Conservation (phyloP, 2,329 filamentous ascomycete species). For the Emmonsiellopsis sp. region DNA sequence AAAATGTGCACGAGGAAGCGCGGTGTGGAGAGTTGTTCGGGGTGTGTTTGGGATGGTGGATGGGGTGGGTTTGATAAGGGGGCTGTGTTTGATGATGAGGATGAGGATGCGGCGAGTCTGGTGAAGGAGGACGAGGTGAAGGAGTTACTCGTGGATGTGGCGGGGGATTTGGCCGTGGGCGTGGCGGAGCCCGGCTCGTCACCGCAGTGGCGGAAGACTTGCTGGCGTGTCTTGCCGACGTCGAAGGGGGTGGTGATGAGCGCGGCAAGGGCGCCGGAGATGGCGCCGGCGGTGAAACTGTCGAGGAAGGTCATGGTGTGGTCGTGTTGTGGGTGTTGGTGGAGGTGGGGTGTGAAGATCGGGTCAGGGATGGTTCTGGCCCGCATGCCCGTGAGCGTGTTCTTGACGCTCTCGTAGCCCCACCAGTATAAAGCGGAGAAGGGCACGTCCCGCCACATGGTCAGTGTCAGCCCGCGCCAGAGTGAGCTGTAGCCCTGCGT, state of each 20-base stretch:
- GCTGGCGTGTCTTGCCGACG: conserved; percentile 90
- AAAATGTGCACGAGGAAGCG: conserved; percentile 87
- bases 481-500: conserved; percentile 68
- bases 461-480: conserved; percentile 84
- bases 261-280: conserved; percentile 75
- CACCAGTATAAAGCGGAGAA: conserved; percentile 98
- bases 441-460: conserved; percentile 91
- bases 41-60: conserved; percentile 24
- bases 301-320: conserved; percentile 72
- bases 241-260: conserved; percentile 92
- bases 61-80: neutral
- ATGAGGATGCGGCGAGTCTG: neutral
- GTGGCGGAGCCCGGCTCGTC: conserved; percentile 22
- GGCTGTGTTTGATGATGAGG: neutral
- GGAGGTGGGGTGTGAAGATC: conserved; percentile 34
- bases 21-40: conserved; percentile 70
- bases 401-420: conserved; percentile 82
- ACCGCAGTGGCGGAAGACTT: conserved; percentile 60
- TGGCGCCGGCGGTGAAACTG: conserved; percentile 77
- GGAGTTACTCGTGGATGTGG: conserved; percentile 1
- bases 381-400: conserved; percentile 59
- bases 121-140: conserved; percentile 9
- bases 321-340: conserved; percentile 52
- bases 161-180: conserved; percentile 8
- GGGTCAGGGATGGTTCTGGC: conserved; percentile 28